Conservation (phyloP, 805 yeast species). For the Nakazawaea pomicola region DNA sequence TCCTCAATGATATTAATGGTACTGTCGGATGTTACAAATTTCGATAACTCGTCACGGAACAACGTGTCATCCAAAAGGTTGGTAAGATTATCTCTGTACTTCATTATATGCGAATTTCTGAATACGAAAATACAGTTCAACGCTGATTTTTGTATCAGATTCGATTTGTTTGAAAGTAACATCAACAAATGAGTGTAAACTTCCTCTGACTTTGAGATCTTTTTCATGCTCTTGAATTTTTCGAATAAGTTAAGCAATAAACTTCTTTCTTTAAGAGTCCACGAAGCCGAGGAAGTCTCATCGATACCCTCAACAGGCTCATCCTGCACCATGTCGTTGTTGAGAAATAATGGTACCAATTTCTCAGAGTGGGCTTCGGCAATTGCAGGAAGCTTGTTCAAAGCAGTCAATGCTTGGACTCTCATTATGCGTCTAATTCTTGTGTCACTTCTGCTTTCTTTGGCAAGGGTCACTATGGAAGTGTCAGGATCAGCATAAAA, state of each 20-base stretch:
- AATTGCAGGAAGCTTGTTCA: slow-evolving; percentile 53
- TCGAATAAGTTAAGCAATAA: slow-evolving; percentile 57
- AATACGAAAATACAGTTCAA: slow-evolving; percentile 64
- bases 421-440: slow-evolving; percentile 43
- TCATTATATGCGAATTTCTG: slow-evolving; percentile 51
- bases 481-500: slow-evolving; percentile 28
- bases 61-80: slow-evolving; percentile 77
- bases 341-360: slow-evolving; percentile 55
- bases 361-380: slow-evolving; percentile 61
- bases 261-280: slow-evolving; percentile 52
- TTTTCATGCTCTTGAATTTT: slow-evolving; percentile 57
- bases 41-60: slow-evolving; percentile 80
- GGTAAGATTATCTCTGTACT: slow-evolving; percentile 67
- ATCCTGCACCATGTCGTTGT: slow-evolving; percentile 20
- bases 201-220: slow-evolving; percentile 44
- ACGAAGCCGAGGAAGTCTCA: slow-evolving; percentile 19
- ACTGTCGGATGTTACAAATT: slow-evolving; percentile 49
- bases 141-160: slow-evolving; percentile 67
- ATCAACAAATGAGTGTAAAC: slow-evolving; percentile 49
- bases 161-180: slow-evolving; percentile 55
- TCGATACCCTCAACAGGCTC: slow-evolving; percentile 16
- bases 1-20: slow-evolving; percentile 50
- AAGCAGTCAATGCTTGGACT: slow-evolving; percentile 50
- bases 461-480: slow-evolving; percentile 34
- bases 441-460: slow-evolving; percentile 30